Base-by-base conservation (phyloP, 768 basidiomycete genomes). In the Tylopilus vinaceipallidus region DNA sequence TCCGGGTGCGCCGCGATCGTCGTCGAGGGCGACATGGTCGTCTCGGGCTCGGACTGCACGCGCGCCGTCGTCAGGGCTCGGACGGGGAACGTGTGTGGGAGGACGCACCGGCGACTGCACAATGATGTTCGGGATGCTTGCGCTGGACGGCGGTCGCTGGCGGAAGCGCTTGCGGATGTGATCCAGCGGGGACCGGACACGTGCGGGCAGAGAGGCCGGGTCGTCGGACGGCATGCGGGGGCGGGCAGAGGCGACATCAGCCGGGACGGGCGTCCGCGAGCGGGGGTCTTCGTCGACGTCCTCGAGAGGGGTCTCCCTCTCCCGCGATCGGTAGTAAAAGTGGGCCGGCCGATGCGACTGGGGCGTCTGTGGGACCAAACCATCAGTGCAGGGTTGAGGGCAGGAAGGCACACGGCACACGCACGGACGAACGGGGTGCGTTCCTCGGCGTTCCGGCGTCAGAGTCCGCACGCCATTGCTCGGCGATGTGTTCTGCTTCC, bases 51-150 rank as follows among this genome's bases (percentile, higher is more conserved):
- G 7, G 75, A 75, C 76, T 79, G 33, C 19, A 13, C 32, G 11
- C 3, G 14, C 22, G n/a, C 5, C 42, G n/a, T 2, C n/a, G n/a
- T n/a, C 13, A 9, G 30, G 33, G 41, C 35, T 41, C 26, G 16
- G 23, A 30, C 9, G 16, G 26, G 11, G 8, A 17, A 23, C 4
- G 22, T 20, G 9, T 3, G 45, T 10, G 8, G 8, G 27, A 22
- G n/a, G 26, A 19, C 26, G 19, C 56, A 79, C 78, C 12, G 78
- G 79, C 14, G 78, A 70, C 59, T 77, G 70, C 26, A 80, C 68
- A 32, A 73, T 53, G 45, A 79, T 79, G 32, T 69, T 66, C 3
- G 72, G 73, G 17, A 78, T 66, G 11, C 68, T 71, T 14, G 60
- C 56, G 27, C 62, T 62, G 0, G 75, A 75, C 7, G 51, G 36